Base-by-base conservation (phyloP, 2,329 filamentous ascomycete genomes). In the Nemania sp. region DNA sequence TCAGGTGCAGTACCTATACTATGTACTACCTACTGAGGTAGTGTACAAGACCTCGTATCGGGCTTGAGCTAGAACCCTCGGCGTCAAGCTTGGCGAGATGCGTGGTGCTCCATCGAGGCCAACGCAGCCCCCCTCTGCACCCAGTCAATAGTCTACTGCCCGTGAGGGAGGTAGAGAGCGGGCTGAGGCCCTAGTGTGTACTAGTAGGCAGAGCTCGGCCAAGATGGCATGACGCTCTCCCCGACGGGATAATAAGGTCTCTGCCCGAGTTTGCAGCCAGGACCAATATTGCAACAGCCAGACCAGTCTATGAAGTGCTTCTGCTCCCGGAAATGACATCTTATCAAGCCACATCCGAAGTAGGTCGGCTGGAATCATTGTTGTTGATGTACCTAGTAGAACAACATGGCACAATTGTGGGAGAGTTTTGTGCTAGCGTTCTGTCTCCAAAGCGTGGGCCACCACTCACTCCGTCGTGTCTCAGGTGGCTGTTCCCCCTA, bases 31-130 rank as follows among this genome's bases (percentile, higher is more conserved):
- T n/a, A n/a, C n/a, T n/a, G n/a, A n/a, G n/a, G n/a, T n/a, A n/a
- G n/a, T n/a, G 25, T 29, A 29, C 25, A 29, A 29, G 3, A 64
- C 54, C 62, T 64, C 62, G 62, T 64, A 64, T 61, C 51, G 43
- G 21, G 29, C 21, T 11, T 40, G 25, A 51, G 53, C 56, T 53
- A 62, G 47, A 50, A 42, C 32, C 15, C 46, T 56, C 21, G 52
- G 47, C 60, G 52, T 48, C 37, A 11, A 49, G 43, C 53, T 61
- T 57, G 57, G 48, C 61, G 49, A 49, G 53, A 57, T 56, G 60
- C 39, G 21, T 45, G 48, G 18, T 32, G 52, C 47, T 40, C 29
- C 25, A 53, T 51, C 43, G 34, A 52, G 47, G 54, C 50, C 25
- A 40, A 49, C 49, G 57, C 50, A 63, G 61, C 52, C 57, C 18